phyloP scores from a whole-genome alignment of 2,329 filamentous ascomycete species.

The Hypoxylon sp. region DNA sequence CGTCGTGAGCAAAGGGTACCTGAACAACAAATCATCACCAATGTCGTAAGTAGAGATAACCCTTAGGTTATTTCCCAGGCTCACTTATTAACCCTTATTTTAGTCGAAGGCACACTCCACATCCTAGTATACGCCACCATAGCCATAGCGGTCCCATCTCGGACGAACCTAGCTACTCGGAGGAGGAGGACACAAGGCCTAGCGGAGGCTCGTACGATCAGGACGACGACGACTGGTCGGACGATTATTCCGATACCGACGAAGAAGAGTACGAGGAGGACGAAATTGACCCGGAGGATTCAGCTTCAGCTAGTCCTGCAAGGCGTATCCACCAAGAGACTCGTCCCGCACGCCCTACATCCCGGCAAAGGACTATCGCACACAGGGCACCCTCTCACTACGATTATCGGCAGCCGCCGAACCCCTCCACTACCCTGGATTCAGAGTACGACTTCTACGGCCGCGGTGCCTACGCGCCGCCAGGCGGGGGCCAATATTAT shows the following conservation, averaged over 20 bases:
- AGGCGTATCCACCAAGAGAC: constrained; percentile 53
- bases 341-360: constrained; percentile 56
- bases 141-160: constrained; percentile 40
- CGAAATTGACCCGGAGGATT: constrained; percentile 71
- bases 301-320: constrained; percentile 65
- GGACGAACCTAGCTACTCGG: constrained; percentile 43
- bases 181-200: constrained; percentile 39
- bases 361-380: constrained; percentile 56
- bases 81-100: constrained; percentile 39
- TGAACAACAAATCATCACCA: constrained; percentile 56
- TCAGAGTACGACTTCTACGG: constrained; percentile 73
- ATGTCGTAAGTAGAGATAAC: constrained; percentile 61
- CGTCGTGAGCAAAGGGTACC: constrained; percentile 64
- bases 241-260: constrained; percentile 52
- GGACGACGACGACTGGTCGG: constrained; percentile 49
- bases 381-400: constrained; percentile 49
- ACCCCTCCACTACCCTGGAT: constrained; percentile 74
- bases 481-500: constrained; percentile 51
- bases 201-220: constrained; percentile 48
- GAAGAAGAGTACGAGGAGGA: constrained; percentile 61
- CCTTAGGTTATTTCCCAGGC: constrained; percentile 32
- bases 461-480: constrained; percentile 54
- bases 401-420: constrained; percentile 48
- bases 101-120: constrained; percentile 39
- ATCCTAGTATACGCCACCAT: constrained; percentile 41